Conservation (phyloP, 371 early-diverging fungal species). For the Cokeromyces recurvatus region DNA sequence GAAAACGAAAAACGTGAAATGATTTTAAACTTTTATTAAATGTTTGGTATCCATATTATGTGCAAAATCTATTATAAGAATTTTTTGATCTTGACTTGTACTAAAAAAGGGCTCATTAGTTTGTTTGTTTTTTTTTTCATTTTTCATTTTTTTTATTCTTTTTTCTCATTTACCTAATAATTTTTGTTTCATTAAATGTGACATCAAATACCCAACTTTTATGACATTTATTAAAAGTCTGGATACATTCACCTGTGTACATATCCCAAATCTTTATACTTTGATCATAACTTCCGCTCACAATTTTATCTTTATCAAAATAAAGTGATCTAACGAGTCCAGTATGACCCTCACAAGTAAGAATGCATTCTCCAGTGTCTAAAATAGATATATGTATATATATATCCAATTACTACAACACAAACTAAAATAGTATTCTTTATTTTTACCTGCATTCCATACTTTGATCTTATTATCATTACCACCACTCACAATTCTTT, state of each 20-base stretch:
- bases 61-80: constrained; percentile 83
- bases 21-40: neutral
- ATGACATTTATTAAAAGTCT: constrained; percentile 62
- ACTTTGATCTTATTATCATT: constrained; percentile 90
- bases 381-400: too few relatives aligned
- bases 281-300: constrained; percentile 78
- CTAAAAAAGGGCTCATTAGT: constrained; percentile 19
- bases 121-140: neutral
- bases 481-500: constrained; percentile 83
- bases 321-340: constrained; percentile 78
- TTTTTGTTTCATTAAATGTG: constrained; percentile 69
- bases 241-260: constrained; percentile 20
- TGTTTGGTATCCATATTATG: constrained; percentile 11
- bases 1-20: too few relatives aligned
- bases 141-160: neutral
- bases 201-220: constrained; percentile 92
- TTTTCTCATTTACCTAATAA: constrained; percentile 58
- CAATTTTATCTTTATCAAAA: constrained; percentile 54
- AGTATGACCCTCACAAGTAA: neutral
- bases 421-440: neutral
- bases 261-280: constrained; percentile 94
- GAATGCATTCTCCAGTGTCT: neutral
- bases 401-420: neutral
- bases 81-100: constrained; percentile 75
- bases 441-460: constrained; percentile 73